Base-by-base conservation (phyloP, 2,329 filamentous ascomycete species). In the Aspergillus sp. region DNA sequence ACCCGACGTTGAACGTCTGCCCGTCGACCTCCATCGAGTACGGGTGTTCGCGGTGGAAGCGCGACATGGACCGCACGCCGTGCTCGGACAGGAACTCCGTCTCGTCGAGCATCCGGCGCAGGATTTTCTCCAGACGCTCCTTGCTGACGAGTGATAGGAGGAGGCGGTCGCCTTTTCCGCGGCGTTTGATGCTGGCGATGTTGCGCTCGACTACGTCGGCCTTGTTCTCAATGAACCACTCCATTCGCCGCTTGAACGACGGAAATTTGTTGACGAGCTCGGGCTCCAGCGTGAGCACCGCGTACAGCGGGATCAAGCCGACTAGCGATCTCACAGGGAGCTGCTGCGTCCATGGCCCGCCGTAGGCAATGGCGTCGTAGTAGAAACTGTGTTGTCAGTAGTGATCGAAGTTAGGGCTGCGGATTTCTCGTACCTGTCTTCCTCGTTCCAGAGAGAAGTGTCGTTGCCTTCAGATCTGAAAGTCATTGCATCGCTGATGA, bases 321-420 rank as follows among this genome's bases (percentile, higher is more conserved):
- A 96, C 89, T 5, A 96, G 74, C 11, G 89, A 96, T 37, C 86
- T 74, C 32, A 96, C 85, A 1, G 86, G 88, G 52, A 96, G 74
- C 60, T 95, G 88, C 52, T 95, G 85, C 33, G 84, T 84, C 80
- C 81, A 93, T 5, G 88, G 88, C 6, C 86, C 86, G 30, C 89
- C 89, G 77, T 86, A 96, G 1, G 88, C 93, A 43, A 96, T 96
- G 15, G 89, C 89, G 63, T 96, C 89, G 55, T 96, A 96, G 71
- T 96, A 96, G 69, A 96, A 96, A 35, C 85, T 64, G 33, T 4
- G 5, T 8, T n/a, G n/a, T n/a, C n/a, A n/a, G n/a, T n/a, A n/a
- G n/a, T n/a, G n/a, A n/a, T n/a, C n/a, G n/a, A n/a, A n/a, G n/a
- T n/a, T n/a, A n/a, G n/a, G n/a, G n/a, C n/a, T n/a, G n/a, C n/a